These are phyloP conservation scores for Pezicula carpinea DNA, from an alignment of 2,329 filamentous ascomycete genomes.

Conservation along the genomic window DNA sequence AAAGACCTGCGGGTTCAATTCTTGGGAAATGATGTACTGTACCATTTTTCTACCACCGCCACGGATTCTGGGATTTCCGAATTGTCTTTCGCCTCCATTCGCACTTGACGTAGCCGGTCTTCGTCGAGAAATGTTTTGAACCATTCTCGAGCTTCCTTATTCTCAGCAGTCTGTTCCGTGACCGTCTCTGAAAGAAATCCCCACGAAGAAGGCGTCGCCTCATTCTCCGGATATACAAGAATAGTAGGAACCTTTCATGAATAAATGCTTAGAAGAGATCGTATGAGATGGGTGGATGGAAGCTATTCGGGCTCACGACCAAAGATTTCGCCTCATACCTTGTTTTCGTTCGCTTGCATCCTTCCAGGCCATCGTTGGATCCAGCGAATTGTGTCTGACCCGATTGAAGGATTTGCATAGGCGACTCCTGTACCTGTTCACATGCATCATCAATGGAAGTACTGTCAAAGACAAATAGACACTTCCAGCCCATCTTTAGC, in stretches of 20 bases:
- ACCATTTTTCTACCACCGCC: constrained; percentile 8
- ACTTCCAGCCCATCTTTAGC: not conserved
- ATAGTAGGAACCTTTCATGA: constrained; percentile 15
- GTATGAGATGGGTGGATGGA: not conserved
- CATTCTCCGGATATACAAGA: constrained; percentile 14
- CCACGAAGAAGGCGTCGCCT: constrained; percentile 22
- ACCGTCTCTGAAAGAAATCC: constrained; percentile 30
- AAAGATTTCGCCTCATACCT: constrained; percentile 2
- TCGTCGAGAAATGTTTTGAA: constrained; percentile 34
- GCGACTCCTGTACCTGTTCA: constrained; percentile 13
- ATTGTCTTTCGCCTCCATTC: constrained; percentile 18
- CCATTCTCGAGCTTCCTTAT: constrained; percentile 28
- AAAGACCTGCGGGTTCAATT: not conserved
- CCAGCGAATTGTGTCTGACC: constrained; percentile 11
- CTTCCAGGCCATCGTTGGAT: constrained; percentile 16
- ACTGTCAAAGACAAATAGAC: no score
- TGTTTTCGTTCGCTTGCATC: constrained; percentile 12
- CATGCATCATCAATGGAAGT: not conserved
- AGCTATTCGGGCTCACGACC: not conserved
- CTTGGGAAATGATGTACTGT: no score
- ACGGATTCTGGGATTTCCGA: constrained; percentile 20
- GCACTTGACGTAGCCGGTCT: constrained; percentile 20
- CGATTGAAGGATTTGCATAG: constrained; percentile 8
- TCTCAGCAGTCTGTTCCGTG: constrained; percentile 19
- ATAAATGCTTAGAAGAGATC: not conserved